phyloP scores from a whole-genome alignment of 176 grass and related monocot genomes.

The Secale cereale region DNA sequence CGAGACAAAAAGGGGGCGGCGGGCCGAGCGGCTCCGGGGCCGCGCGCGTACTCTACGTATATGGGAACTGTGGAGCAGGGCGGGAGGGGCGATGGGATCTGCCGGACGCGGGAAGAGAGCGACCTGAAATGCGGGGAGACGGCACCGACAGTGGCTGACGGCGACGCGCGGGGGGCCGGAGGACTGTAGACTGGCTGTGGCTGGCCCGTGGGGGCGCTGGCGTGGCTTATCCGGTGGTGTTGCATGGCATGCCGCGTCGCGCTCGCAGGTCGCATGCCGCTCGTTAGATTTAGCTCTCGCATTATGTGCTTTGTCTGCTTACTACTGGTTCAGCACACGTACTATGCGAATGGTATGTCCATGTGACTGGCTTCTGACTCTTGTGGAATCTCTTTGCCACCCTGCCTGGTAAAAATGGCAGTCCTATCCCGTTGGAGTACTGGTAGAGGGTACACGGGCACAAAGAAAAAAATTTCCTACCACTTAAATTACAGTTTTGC shows the following conservation, averaged over 20 bases:
- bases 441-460: too few species aligned
- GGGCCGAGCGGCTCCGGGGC: neutral
- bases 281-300: conserved; percentile 4
- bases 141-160: conserved; percentile 34
- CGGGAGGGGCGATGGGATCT: neutral
- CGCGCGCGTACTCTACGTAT: neutral
- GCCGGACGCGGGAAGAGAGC: conserved; percentile 14
- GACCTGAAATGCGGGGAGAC: neutral
- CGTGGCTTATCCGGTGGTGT: conserved; percentile 27
- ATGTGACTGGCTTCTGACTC: neutral
- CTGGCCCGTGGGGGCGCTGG: neutral
- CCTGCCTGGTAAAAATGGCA: neutral
- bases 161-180: neutral
- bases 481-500: too few species aligned
- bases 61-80: neutral
- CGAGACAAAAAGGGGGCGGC: neutral
- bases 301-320: conserved; percentile 19
- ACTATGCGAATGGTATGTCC: neutral
- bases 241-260: neutral
- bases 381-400: neutral
- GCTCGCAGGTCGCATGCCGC: neutral
- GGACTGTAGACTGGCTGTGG: neutral
- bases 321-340: neutral
- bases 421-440: too few species aligned
- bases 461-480: too few species aligned